phyloP scores from a whole-genome alignment of 305 asterid species.

The Solanum hybrid region DNA sequence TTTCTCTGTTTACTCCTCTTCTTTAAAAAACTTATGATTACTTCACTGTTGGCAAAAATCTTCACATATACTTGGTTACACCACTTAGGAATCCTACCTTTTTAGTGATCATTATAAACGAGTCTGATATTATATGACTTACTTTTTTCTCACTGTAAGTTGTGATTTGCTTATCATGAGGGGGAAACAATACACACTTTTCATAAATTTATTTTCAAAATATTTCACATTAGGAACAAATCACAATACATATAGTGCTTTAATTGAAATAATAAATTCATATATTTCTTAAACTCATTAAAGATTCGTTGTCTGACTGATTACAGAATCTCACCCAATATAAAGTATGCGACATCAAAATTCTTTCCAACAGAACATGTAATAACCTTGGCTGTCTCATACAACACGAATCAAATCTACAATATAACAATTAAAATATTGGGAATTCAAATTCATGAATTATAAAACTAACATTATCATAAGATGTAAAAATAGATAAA shows the following conservation, averaged over 20 bases:
- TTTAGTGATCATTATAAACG: background rate
- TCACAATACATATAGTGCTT: background rate
- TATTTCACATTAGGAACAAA: background rate
- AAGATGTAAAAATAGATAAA: background rate
- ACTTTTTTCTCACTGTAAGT: background rate
- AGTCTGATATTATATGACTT: background rate
- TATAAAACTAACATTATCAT: background rate
- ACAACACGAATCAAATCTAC: background rate
- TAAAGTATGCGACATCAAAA: no score
- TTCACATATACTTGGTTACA: background rate
- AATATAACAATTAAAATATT: background rate
- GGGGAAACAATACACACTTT: background rate
- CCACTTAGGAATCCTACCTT: background rate
- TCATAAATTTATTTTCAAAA: background rate
- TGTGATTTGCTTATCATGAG: background rate
- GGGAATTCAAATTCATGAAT: background rate
- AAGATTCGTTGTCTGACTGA: no score
- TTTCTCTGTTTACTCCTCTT: background rate
- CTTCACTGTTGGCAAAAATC: background rate
- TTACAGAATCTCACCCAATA: no score
- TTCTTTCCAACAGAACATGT: background rate
- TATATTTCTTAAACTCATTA: no score
- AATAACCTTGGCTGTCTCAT: background rate
- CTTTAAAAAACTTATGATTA: background rate
- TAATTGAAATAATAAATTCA: no score